These are phyloP conservation scores for Aspergillus sp. DNA, from an alignment of 2,329 filamentous ascomycete species.

Conservation along the genomic window DNA sequence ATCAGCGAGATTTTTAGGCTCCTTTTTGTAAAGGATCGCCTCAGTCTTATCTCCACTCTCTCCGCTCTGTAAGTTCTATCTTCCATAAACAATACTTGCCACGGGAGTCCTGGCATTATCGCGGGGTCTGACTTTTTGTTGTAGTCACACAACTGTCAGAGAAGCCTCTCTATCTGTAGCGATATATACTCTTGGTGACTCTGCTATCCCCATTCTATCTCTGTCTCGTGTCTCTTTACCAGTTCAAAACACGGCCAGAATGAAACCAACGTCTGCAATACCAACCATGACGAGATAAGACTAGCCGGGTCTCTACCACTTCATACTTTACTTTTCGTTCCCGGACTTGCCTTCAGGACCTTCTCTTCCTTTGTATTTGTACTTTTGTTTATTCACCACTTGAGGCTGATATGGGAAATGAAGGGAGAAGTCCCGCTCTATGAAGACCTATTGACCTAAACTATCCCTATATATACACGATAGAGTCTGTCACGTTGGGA, in stretches of 20 bases:
- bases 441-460: background rate
- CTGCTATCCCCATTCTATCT: background rate
- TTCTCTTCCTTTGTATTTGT: conserved; percentile 4
- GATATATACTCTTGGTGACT: background rate
- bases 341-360: background rate
- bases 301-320: background rate
- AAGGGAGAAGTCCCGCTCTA: background rate
- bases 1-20: background rate
- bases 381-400: background rate
- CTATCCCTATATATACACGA: background rate
- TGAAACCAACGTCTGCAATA: background rate
- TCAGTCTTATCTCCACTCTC: background rate
- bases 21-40: background rate
- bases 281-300: background rate
- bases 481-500: background rate
- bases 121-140: background rate
- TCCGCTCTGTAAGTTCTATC: background rate
- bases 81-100: background rate
- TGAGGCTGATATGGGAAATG: conserved; percentile 1
- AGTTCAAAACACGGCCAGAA: background rate
- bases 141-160: background rate
- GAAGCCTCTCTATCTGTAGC: background rate
- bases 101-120: background rate
- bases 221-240: background rate
- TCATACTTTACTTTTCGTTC: background rate